A percentile compares a stretch with the other conserved stretches of the same genome.
Evolutionary conservation across 164 flowering plant species (phyloP).

Genomic region (Brasenia schreberi): DNA sequence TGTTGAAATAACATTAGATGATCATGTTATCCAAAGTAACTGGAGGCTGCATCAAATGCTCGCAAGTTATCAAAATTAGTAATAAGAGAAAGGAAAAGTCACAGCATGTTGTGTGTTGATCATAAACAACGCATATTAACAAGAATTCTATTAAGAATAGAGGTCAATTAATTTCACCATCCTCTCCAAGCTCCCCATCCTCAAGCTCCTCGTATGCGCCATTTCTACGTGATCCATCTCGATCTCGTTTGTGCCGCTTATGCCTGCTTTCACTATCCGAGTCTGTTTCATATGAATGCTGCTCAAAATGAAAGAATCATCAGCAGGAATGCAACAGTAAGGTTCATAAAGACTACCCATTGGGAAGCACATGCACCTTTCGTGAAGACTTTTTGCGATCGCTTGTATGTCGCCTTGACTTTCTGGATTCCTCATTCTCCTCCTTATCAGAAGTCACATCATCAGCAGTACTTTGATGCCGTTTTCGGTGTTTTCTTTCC

Average conservation of each 20-base stretch:
- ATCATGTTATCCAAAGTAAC: background rate
- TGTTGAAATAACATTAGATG: background rate
- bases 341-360: background rate
- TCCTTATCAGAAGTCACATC: slow-evolving; percentile 60
- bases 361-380: slow-evolving; percentile 31
- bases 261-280: slow-evolving; percentile 80
- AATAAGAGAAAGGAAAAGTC: background rate
- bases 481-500: slow-evolving; percentile 62
- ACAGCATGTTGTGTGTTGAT: background rate
- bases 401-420: slow-evolving; percentile 61
- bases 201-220: slow-evolving; percentile 84
- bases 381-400: slow-evolving; percentile 73
- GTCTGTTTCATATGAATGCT: slow-evolving; percentile 66
- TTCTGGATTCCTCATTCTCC: slow-evolving; percentile 68
- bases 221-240: slow-evolving; percentile 66
- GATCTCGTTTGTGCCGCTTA: slow-evolving; percentile 71
- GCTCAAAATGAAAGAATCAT: slow-evolving; percentile 5
- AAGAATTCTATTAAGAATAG: slow-evolving; percentile 3
- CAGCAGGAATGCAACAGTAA: background rate
- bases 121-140: background rate
- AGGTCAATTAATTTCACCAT: slow-evolving; percentile 67
- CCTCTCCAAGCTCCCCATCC: slow-evolving; percentile 97
- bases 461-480: slow-evolving; percentile 48
- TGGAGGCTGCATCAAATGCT: background rate
- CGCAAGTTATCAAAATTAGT: background rate